Base-by-base conservation (phyloP, 1,284 basidiomycete species). In the Lentinus polychrous region DNA sequence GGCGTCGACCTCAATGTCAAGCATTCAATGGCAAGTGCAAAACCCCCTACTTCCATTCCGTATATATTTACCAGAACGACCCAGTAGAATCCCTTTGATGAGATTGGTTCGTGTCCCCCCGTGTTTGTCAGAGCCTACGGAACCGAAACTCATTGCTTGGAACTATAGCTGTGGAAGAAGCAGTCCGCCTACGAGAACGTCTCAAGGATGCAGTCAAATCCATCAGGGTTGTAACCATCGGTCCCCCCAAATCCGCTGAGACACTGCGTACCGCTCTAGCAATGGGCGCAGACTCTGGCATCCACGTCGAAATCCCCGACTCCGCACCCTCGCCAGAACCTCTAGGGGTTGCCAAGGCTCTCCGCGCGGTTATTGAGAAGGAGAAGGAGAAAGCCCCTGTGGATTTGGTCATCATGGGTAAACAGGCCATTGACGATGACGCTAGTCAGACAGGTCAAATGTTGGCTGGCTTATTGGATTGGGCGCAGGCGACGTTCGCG, bases 371-470 rank as follows among this genome's bases (percentile, higher is more conserved):
- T 54, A 85, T 97, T 50, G 77, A 85, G 50, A 79, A 79, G 43
- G 76, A 86, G 58, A 73, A 82, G 55, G 77, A 78, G 52, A 72
- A 75, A 32, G 22, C 39, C 20, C 39, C 39, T 6, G 75, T 91
- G 2, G 94, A 98, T 60, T 60, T 99, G 50, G 86, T 99, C 47
- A 94, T 99, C 54, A 78, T 97, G 70, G 95, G 96, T n/a, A 99
- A 99, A 71, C 95, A 99, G 69, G 89, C 95, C 10, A 99, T 99
- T 59, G 95, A 99, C 69, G 94, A 96, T 60, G 95, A 99, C 66
- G 79, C 91, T 2, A 91, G 91, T n/a, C 87, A 94, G 71, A 98
- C 95, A 7, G 95, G 95, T 1, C 94, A 97, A 65, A 98, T 98
- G 91, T 78, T 99, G 35, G 94, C 95, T 15, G 95, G 93, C 2